Conservation (phyloP, 768 basidiomycete species). For the Kwoniella pini region DNA sequence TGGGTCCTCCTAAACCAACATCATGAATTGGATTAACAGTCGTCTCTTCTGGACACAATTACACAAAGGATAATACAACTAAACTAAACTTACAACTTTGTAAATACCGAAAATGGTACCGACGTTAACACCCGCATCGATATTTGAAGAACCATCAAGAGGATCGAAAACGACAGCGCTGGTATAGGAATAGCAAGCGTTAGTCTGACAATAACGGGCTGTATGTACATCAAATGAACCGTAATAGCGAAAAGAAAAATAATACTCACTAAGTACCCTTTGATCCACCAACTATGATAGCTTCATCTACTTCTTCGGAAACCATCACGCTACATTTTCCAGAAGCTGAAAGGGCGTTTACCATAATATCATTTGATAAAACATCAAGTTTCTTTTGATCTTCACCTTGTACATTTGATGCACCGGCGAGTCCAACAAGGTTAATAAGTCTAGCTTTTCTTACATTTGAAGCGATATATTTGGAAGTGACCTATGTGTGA, state of each 20-base stretch:
- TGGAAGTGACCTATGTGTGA: conserved; percentile 53
- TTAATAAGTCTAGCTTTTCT: conserved; percentile 96
- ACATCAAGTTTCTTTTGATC: conserved; percentile 99
- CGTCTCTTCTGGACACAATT: neutral
- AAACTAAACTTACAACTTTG: conserved; percentile 66
- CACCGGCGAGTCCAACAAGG: conserved; percentile 94
- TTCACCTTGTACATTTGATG: conserved; percentile 95
- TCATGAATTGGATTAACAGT: neutral
- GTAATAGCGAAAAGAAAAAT: neutral
- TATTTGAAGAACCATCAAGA: conserved; percentile 92
- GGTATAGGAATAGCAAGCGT: too few relatives aligned
- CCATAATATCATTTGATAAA: conserved; percentile 99
- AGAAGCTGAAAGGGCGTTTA: conserved; percentile 92
- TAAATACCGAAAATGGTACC: conserved; percentile 89
- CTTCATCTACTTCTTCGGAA: conserved; percentile 70
- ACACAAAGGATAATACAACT: neutral
- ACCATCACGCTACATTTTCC: conserved; percentile 96
- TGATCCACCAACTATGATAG: conserved; percentile 39
- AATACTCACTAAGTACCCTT: conserved; percentile 46
- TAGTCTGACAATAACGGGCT: too few relatives aligned
- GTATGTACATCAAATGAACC: neutral
- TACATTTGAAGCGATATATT: conserved; percentile 96
- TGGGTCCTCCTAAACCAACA: neutral
- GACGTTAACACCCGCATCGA: conserved; percentile 98
- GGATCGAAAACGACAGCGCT: conserved; percentile 99